phyloP scores from a whole-genome alignment of 2,329 filamentous ascomycete species.

The Pseudogymnoascus sp. region DNA sequence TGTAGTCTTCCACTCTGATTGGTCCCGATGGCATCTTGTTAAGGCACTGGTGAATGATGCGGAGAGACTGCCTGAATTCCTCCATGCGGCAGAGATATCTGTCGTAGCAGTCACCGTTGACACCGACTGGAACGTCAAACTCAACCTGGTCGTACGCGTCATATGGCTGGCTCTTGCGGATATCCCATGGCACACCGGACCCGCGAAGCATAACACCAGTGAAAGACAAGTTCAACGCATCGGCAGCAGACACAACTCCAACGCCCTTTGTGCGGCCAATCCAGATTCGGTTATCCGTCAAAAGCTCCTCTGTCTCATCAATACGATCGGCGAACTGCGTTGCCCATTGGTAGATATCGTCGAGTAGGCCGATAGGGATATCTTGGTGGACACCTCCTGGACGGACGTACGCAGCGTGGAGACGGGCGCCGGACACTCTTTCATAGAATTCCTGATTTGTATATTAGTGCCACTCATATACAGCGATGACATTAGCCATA shows the following conservation, averaged over 20 bases:
- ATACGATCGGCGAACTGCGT: constrained; percentile 98
- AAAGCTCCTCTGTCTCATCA: constrained; percentile 96
- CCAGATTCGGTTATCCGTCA: constrained; percentile 99
- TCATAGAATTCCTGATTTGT: constrained; percentile 88
- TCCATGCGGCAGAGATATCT: constrained; percentile 99
- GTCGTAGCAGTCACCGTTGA: constrained; percentile 98
- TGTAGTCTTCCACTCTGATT: constrained; percentile 96
- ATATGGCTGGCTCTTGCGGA: constrained; percentile 94
- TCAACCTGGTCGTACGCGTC: constrained; percentile 97
- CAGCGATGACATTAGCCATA: constrained; percentile 1
- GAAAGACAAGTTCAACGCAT: constrained; percentile 96
- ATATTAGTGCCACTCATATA: constrained; percentile 16
- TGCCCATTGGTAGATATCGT: constrained; percentile 99
- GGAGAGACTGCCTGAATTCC: constrained; percentile 95
- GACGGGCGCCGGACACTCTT: constrained; percentile 93
- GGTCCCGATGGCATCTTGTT: constrained; percentile 98
- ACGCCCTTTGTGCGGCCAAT: constrained; percentile 85
- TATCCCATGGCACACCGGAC: constrained; percentile 90
- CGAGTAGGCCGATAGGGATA: constrained; percentile 83
- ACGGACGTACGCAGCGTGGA: constrained; percentile 94
- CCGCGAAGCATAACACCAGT: constrained; percentile 96
- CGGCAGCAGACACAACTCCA: constrained; percentile 81
- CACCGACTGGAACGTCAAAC: constrained; percentile 92
- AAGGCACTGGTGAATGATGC: constrained; percentile 97
- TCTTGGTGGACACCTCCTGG: constrained; percentile 96